Evolutionary conservation across 768 basidiomycete genomes (phyloP).

Genomic region (Kockovaella imperatae): DNA sequence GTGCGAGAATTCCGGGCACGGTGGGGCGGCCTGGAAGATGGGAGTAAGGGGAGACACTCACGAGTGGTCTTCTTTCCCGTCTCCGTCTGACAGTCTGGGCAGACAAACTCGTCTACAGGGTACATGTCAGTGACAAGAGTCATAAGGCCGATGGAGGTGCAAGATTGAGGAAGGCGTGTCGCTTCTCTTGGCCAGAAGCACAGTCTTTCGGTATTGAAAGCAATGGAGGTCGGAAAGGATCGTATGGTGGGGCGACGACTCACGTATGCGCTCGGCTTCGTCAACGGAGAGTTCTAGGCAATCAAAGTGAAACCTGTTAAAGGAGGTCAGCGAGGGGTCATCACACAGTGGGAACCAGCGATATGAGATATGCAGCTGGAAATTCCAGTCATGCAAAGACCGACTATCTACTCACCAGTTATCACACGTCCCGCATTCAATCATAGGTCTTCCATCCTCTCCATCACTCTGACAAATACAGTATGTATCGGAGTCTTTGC

Average conservation of each 20-base stretch:
- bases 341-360: neutral
- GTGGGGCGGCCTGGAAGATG: no score
- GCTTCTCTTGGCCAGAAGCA: no score
- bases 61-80: conserved; percentile 20
- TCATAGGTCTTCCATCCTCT: conserved; percentile 28
- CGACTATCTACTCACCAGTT: conserved; percentile 30
- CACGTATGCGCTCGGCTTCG: conserved; percentile 28
- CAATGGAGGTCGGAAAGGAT: no score
- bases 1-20: no score
- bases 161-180: no score
- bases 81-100: conserved; percentile 16
- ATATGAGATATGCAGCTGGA: neutral
- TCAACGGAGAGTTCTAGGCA: conserved; percentile 24
- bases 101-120: conserved; percentile 23
- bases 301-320: conserved; percentile 32
- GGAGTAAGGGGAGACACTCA: no score
- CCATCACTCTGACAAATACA: conserved; percentile 22
- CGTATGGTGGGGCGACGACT: conserved; percentile 4
- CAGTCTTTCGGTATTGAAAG: no score
- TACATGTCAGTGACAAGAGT: neutral
- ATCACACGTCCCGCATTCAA: conserved; percentile 36
- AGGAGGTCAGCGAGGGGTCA: neutral
- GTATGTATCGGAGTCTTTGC: conserved; percentile 19
- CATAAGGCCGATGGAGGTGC: neutral
- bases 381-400: neutral